Conservation (phyloP, 225 moss, liverwort and hornwort genomes). For the Climacium dendroides region DNA sequence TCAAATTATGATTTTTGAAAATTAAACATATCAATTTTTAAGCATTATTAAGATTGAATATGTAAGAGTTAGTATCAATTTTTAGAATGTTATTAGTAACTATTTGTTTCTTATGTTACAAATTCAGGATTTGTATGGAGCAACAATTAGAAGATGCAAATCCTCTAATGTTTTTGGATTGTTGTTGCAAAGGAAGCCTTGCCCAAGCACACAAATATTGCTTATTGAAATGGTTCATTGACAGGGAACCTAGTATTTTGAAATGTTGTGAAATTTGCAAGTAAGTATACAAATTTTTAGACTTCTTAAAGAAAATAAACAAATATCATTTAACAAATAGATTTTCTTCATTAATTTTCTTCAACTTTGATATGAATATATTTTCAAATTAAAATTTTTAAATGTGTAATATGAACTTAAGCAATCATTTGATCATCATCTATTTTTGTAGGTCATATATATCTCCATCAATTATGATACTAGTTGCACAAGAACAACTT, state of each 20-base stretch:
- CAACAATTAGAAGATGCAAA: not conserved
- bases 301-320: too few species aligned
- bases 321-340: not conserved
- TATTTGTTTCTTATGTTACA: not conserved
- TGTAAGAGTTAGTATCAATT: too few species aligned
- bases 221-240: not conserved
- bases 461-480: not conserved
- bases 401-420: not conserved
- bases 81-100: not conserved
- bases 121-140: not conserved
- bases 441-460: not conserved
- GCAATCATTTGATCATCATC: not conserved
- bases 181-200: not conserved
- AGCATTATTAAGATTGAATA: not conserved
- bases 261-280: not conserved
- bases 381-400: not conserved
- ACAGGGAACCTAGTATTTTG: not conserved
- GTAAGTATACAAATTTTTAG: not conserved
- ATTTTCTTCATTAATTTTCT: not conserved
- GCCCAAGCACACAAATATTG: not conserved
- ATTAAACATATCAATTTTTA: too few species aligned
- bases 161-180: not conserved
- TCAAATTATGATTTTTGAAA: not conserved
- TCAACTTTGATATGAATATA: accelerated
- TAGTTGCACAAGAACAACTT: not conserved